A percentile compares a stretch with the other conserved stretches of the same genome.
Evolutionary conservation across 2,329 filamentous ascomycete species (phyloP).

Genomic region (Trichoderma aggressivum): DNA sequence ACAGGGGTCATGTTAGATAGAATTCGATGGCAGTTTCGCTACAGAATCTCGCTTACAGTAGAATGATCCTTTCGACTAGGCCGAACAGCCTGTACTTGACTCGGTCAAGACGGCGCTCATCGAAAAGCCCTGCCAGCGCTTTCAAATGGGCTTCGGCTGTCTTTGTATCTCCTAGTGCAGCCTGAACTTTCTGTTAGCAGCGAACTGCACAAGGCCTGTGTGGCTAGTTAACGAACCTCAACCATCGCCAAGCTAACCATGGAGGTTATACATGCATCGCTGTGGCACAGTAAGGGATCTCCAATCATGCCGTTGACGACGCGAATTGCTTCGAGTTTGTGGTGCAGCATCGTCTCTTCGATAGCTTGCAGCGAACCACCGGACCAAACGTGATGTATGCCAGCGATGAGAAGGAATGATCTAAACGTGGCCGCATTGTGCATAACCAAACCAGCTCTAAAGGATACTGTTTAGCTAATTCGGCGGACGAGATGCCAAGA

Average conservation of each 20-base stretch:
- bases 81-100: neutral
- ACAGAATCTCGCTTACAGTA: neutral
- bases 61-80: neutral
- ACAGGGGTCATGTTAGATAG: neutral
- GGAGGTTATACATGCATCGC: neutral
- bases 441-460: neutral
- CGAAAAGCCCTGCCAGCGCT: neutral
- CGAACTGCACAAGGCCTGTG: neutral
- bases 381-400: neutral
- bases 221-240: neutral
- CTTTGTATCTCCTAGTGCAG: neutral
- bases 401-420: neutral
- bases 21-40: neutral
- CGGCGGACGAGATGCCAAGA: neutral
- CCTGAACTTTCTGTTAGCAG: neutral
- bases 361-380: neutral
- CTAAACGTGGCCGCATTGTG: neutral
- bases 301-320: neutral
- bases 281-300: neutral
- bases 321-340: neutral
- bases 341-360: conserved; percentile 5
- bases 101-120: neutral
- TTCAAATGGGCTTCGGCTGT: neutral
- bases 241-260: neutral
- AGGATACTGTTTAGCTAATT: neutral